These are phyloP conservation scores for Anaeromyces robustus DNA, from an alignment of 192 early-diverging fungal genomes.

Conservation along the genomic window DNA sequence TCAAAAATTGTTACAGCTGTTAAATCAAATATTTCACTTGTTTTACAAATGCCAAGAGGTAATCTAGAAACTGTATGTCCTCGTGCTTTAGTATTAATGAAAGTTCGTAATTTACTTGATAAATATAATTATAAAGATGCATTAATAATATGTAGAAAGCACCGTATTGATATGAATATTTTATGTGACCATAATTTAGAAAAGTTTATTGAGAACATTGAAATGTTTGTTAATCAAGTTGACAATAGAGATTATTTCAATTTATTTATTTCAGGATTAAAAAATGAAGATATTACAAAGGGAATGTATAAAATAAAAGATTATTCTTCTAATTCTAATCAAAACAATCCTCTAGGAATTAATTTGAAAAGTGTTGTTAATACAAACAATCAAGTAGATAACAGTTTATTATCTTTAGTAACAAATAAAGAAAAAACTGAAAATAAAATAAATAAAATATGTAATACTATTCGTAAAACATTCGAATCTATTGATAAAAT, in stretches of 20 bases:
- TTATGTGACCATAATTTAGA: slow-evolving; percentile 62
- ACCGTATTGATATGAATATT: slow-evolving; percentile 89
- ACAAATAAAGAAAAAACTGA: not conserved
- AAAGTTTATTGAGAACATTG: slow-evolving; percentile 48
- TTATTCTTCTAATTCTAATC: not conserved
- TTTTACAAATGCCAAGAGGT: slow-evolving; percentile 85
- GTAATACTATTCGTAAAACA: slow-evolving; percentile 43
- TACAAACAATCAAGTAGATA: not conserved
- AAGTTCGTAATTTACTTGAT: slow-evolving; percentile 45
- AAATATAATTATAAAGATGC: slow-evolving; percentile 55
- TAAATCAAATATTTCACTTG: slow-evolving; percentile 44
- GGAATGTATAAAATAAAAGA: slow-evolving; percentile 53
- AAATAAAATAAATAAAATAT: slow-evolving; percentile 59
- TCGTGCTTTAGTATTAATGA: slow-evolving; percentile 68
- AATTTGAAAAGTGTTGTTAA: not conserved
- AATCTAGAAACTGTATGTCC: slow-evolving; percentile 89
- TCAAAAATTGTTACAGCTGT: slow-evolving; percentile 67
- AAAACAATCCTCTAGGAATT: not conserved
- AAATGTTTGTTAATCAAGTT: slow-evolving; percentile 58
- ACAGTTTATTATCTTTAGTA: not conserved
- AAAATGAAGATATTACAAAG: slow-evolving; percentile 64
- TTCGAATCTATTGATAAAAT: slow-evolving; percentile 27
- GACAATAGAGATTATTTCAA: slow-evolving; percentile 75
- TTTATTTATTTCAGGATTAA: slow-evolving; percentile 68
- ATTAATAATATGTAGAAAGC: slow-evolving; percentile 64